Evolutionary conservation across 257 asterid species (phyloP).

Genomic region (Anisodus tanguticus): DNA sequence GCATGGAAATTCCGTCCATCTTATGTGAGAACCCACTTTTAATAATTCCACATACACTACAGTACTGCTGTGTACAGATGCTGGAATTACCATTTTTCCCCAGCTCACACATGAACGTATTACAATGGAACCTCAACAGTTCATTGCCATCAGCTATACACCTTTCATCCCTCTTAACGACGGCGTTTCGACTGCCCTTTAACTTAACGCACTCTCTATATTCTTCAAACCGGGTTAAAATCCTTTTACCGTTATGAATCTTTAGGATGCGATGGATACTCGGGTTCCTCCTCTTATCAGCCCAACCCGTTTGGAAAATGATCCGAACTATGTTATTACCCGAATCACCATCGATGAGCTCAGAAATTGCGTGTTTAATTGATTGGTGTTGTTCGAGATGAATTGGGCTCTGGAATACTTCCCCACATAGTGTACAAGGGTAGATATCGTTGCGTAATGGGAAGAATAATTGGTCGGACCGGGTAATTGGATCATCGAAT

Average conservation of each 20-base stretch:
- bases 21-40: conserved; percentile 74
- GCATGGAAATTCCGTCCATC: conserved; percentile 76
- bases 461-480: conserved; percentile 38
- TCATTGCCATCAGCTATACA: conserved; percentile 92
- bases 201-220: conserved; percentile 70
- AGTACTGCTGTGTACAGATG: conserved; percentile 62
- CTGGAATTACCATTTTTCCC: conserved; percentile 51
- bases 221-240: conserved; percentile 65
- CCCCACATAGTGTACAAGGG: conserved; percentile 83
- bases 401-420: conserved; percentile 55
- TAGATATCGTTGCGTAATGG: conserved; percentile 53
- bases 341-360: conserved; percentile 68
- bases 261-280: conserved; percentile 69
- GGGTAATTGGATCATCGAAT: conserved; percentile 38
- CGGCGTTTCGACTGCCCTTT: conserved; percentile 43
- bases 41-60: conserved; percentile 77
- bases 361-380: conserved; percentile 65
- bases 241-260: conserved; percentile 69
- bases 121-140: conserved; percentile 73
- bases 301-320: conserved; percentile 87
- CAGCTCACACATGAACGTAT: conserved; percentile 68
- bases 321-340: conserved; percentile 72
- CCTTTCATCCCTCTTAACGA: conserved; percentile 50
- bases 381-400: conserved; percentile 71
- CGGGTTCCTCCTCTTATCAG: conserved; percentile 47